Conservation (phyloP, 768 basidiomycete genomes). For the Hirschioporus abietinus region DNA sequence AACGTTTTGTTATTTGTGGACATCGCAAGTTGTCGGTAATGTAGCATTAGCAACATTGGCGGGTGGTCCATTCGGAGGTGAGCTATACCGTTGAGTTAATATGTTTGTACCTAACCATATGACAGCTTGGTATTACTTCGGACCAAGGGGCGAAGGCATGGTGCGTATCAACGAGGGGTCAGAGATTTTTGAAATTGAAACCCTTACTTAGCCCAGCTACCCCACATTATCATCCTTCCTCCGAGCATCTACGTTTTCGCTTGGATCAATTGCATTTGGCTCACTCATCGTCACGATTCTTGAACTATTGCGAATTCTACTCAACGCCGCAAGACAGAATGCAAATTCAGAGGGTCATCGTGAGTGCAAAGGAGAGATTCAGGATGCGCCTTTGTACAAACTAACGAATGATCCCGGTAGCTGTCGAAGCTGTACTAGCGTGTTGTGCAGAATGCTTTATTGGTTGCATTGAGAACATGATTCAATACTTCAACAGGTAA, state of each 20-base stretch:
- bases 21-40: constrained; percentile 75
- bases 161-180: constrained; percentile 26
- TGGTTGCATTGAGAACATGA: constrained; percentile 60
- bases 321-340: constrained; percentile 53
- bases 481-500: constrained; percentile 77
- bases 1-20: constrained; percentile 84
- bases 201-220: constrained; percentile 48
- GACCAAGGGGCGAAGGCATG: constrained; percentile 64
- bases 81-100: constrained; percentile 7
- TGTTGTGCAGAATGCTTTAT: constrained; percentile 78
- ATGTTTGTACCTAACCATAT: constrained; percentile 6
- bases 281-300: constrained; percentile 78
- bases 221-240: constrained; percentile 67
- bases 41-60: constrained; percentile 75
- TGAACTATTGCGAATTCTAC: constrained; percentile 58
- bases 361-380: constrained; percentile 29
- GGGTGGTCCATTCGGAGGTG: constrained; percentile 66
- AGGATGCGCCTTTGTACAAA: neutral
- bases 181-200: neutral
- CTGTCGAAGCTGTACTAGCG: constrained; percentile 67
- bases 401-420: constrained; percentile 28
- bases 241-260: constrained; percentile 70
- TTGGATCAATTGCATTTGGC: constrained; percentile 84
- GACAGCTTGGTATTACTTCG: constrained; percentile 75
- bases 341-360: constrained; percentile 62